phyloP scores from a whole-genome alignment of 352 stramenopile genomes.

The Globisporangium iwayamae region DNA sequence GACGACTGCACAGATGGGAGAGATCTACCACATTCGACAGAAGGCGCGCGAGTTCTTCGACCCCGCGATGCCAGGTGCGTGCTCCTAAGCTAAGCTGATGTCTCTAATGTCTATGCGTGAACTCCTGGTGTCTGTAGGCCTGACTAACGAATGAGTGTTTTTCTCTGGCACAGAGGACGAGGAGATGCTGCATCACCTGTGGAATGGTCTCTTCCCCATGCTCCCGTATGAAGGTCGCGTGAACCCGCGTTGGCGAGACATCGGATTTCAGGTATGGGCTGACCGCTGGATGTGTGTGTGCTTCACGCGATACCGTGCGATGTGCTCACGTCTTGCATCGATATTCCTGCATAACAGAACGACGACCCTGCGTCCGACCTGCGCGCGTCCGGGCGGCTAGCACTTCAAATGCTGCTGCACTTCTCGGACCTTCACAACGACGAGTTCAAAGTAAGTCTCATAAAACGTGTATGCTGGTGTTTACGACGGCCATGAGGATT shows the following conservation, averaged over 20 bases:
- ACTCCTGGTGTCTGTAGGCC: background rate
- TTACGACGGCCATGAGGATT: no score
- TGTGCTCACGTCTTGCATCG: background rate
- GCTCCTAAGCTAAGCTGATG: background rate
- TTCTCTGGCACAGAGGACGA: slow-evolving; percentile 35
- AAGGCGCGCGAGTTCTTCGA: slow-evolving; percentile 61
- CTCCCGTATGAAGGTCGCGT: slow-evolving; percentile 64
- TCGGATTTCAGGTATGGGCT: slow-evolving; percentile 54
- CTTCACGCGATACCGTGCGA: background rate
- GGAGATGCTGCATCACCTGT: slow-evolving; percentile 64
- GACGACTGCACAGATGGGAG: slow-evolving; percentile 31
- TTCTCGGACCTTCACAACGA: slow-evolving; percentile 67
- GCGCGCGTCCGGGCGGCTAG: slow-evolving; percentile 52
- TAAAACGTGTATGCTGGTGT: background rate
- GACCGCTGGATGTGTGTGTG: background rate
- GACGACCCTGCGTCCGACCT: slow-evolving; percentile 60
- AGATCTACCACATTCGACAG: slow-evolving; percentile 58
- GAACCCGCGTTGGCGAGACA: slow-evolving; percentile 56
- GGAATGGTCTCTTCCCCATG: slow-evolving; percentile 58
- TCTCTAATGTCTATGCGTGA: slow-evolving; percentile 8
- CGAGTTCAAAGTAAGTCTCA: slow-evolving; percentile 48
- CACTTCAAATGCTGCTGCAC: slow-evolving; percentile 63
- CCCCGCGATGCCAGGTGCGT: slow-evolving; percentile 27
- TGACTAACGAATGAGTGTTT: background rate
- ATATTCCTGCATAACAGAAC: slow-evolving; percentile 25